Percentiles rank a stretch among this genome's conserved stretches.
phyloP scores from a whole-genome alignment of 1,284 basidiomycete genomes.

The Inonotus obliquus region DNA sequence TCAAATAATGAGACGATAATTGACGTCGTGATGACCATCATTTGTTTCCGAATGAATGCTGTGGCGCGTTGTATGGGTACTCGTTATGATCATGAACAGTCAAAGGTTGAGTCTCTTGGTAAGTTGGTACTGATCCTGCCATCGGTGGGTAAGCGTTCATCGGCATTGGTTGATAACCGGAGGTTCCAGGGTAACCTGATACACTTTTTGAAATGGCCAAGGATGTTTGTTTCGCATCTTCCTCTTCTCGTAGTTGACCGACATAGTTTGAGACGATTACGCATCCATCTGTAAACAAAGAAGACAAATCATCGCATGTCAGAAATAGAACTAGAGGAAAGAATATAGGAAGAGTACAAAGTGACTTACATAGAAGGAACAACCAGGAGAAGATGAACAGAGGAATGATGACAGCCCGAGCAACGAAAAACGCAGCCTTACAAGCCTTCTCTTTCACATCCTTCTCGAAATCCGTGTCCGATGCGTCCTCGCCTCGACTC shows the following conservation, averaged over 20 bases:
- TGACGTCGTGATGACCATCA: neutral
- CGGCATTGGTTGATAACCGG: neutral
- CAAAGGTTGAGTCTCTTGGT: neutral
- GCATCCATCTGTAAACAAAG: constrained; percentile 36
- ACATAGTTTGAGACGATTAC: constrained; percentile 44
- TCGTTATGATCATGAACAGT: neutral
- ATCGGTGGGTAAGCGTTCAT: neutral
- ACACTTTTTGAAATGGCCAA: neutral
- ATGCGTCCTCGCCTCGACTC: constrained; percentile 23
- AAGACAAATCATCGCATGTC: neutral
- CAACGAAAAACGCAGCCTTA: constrained; percentile 30
- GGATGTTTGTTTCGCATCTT: constrained; percentile 19
- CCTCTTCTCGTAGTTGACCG: constrained; percentile 43
- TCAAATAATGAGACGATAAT: too few species aligned
- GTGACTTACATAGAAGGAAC: constrained; percentile 44
- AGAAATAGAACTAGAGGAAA: neutral
- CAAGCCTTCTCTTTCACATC: constrained; percentile 31
- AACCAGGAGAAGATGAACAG: constrained; percentile 42
- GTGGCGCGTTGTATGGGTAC: neutral
- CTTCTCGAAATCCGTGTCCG: constrained; percentile 8
- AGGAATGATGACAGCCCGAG: constrained; percentile 35
- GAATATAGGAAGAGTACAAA: neutral
- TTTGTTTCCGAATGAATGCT: constrained; percentile 2
- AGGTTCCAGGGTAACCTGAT: neutral
- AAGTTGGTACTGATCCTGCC: neutral